Conservation (phyloP, 192 early-diverging fungal species). For the Linnemannia schmuckeri region DNA sequence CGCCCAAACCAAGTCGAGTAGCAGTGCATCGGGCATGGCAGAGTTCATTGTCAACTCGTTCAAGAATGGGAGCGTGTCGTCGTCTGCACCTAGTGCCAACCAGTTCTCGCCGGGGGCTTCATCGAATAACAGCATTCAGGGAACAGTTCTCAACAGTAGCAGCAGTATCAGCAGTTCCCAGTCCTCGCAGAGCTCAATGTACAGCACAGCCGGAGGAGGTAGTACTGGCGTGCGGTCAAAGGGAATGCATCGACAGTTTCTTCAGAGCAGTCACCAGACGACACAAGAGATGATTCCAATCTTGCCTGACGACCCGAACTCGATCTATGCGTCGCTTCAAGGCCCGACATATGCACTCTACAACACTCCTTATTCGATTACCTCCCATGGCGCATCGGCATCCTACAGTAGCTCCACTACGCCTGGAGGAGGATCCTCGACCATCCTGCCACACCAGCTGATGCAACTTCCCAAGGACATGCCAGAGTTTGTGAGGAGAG, state of each 20-base stretch:
- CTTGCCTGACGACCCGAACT: constrained; percentile 30
- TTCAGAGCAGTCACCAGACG: neutral
- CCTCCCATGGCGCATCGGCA: constrained; percentile 25
- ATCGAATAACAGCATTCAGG: neutral
- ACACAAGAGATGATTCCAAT: constrained; percentile 10
- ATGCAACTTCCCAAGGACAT: constrained; percentile 37
- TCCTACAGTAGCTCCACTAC: constrained; percentile 21
- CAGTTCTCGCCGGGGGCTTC: constrained; percentile 16
- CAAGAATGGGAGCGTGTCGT: constrained; percentile 27
- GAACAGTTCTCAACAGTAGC: neutral
- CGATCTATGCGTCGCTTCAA: constrained; percentile 31
- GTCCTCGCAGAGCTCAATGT: neutral
- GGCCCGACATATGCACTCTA: constrained; percentile 47
- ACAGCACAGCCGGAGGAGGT: neutral
- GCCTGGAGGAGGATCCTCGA: constrained; percentile 29
- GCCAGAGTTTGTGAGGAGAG: constrained; percentile 45
- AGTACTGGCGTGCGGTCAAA: constrained; percentile 7
- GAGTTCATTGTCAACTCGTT: constrained; percentile 51
- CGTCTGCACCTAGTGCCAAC: constrained; percentile 19
- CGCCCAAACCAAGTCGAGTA: constrained; percentile 14
- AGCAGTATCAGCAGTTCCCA: neutral
- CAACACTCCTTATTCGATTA: constrained; percentile 42
- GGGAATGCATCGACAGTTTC: constrained; percentile 10
- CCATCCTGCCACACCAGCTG: constrained; percentile 26
- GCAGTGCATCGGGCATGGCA: constrained; percentile 29